Evolutionary conservation across 1,284 basidiomycete species (phyloP).

Genomic region (Trichosporon sp.): DNA sequence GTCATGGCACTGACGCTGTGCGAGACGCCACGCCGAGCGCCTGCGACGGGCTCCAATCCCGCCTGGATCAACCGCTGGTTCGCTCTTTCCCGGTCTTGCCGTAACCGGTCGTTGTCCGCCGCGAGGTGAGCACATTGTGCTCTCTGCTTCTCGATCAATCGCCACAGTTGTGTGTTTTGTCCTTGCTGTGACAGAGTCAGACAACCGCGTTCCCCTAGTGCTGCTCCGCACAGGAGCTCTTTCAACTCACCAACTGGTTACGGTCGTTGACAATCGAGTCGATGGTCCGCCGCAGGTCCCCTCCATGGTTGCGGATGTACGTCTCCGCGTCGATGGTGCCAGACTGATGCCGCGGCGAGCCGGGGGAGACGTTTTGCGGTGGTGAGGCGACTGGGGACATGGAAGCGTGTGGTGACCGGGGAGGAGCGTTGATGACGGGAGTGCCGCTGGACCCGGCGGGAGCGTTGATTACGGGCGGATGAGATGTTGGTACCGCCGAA

Average conservation of each 20-base stretch:
- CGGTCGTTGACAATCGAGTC: conserved; percentile 69
- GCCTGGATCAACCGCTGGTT: conserved; percentile 31
- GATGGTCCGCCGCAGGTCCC: conserved; percentile 59
- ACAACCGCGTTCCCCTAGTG: neutral
- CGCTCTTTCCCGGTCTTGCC: conserved; percentile 65
- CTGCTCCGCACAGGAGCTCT: neutral
- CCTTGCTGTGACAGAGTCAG: conserved; percentile 50
- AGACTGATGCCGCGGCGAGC: conserved; percentile 28
- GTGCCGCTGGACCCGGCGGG: conserved; percentile 9
- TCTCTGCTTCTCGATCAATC: conserved; percentile 78
- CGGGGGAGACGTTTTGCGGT: conserved; percentile 12
- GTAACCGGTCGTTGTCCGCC: conserved; percentile 61
- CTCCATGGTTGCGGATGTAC: conserved; percentile 31
- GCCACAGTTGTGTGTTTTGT: conserved; percentile 86
- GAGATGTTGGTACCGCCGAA: neutral
- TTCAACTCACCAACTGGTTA: conserved; percentile 56
- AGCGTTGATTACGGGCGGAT: conserved; percentile 13
- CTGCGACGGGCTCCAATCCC: conserved; percentile 33
- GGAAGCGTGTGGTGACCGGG: conserved; percentile 5
- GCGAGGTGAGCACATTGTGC: conserved; percentile 37
- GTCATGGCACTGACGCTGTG: conserved; percentile 38
- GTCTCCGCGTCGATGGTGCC: conserved; percentile 34
- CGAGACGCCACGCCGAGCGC: conserved; percentile 26
- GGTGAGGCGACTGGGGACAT: conserved; percentile 13
- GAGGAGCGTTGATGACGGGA: neutral